phyloP scores from a whole-genome alignment of 208 protist genomes.

The Trypanosoma mega region DNA sequence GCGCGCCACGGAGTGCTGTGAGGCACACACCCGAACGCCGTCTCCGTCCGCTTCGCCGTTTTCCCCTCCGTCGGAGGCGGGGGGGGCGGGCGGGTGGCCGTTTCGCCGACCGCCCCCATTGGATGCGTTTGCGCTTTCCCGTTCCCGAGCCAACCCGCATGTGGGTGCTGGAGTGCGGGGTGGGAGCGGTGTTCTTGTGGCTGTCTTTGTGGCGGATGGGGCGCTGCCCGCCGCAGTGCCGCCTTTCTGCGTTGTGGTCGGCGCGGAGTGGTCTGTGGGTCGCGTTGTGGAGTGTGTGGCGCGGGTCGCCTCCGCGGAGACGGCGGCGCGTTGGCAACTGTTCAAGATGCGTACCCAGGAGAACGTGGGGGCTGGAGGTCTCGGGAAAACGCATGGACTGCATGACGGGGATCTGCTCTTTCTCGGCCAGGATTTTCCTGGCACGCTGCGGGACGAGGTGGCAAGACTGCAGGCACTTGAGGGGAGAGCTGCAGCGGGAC shows the following conservation, averaged over 20 bases:
- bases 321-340: conserved; percentile 11
- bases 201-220: conserved; percentile 41
- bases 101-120: conserved; percentile 55
- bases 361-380: not conserved
- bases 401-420: conserved; percentile 56
- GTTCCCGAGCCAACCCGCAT: conserved; percentile 39
- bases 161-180: conserved; percentile 11
- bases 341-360: conserved; percentile 23
- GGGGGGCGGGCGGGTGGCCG: conserved; percentile 34
- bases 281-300: conserved; percentile 38
- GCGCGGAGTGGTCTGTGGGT: conserved; percentile 39
- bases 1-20: conserved; percentile 6
- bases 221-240: conserved; percentile 17
- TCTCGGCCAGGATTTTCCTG: conserved; percentile 29
- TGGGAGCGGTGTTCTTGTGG: conserved; percentile 28
- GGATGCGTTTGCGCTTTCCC: conserved; percentile 38
- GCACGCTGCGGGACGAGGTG: conserved; percentile 40
- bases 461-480: conserved; percentile 35
- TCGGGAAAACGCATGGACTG: conserved; percentile 13
- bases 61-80: not conserved
- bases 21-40: conserved; percentile 6
- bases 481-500: conserved; percentile 47
- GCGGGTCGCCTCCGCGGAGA: conserved; percentile 7
- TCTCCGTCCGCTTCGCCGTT: not conserved
- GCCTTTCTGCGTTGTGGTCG: conserved; percentile 52